A percentile compares a stretch with the other conserved stretches of the same genome.
Conservation (phyloP, 163 green algal genomes). For the Scenedesmus sp. region DNA sequence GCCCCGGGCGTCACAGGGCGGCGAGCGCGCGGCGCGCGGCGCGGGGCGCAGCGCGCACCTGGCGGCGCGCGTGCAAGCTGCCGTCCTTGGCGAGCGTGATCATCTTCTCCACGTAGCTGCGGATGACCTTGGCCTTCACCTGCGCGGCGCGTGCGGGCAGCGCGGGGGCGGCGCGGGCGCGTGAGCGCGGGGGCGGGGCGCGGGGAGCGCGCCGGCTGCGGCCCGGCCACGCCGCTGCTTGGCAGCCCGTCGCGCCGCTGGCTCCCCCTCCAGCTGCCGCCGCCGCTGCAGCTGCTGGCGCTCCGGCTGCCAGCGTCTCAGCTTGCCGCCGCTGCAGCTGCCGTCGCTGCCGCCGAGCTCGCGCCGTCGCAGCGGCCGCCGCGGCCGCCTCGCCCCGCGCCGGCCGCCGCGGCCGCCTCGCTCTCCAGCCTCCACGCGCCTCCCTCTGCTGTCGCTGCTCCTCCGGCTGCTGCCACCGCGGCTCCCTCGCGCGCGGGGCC, state of each 20-base stretch:
- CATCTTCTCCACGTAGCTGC: slow-evolving; percentile 98
- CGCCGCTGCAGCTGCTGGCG: not conserved
- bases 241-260: too few species aligned
- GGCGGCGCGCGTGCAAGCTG: slow-evolving; percentile 86
- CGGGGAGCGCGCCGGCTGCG: too few species aligned
- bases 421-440: not conserved
- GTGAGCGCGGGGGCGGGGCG: too few species aligned
- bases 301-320: not conserved
- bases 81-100: slow-evolving; percentile 97
- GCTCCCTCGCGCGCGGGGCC: too few species aligned
- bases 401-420: not conserved
- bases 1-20: not conserved
- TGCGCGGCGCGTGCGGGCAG: too few species aligned
- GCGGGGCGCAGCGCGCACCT: too few species aligned
- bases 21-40: too few species aligned
- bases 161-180: too few species aligned
- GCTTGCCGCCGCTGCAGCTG: not conserved
- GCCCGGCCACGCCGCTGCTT: too few species aligned
- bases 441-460: not conserved
- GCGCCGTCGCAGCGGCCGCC: not conserved
- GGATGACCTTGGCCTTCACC: slow-evolving; percentile 93
- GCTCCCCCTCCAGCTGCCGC: not conserved
- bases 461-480: slow-evolving; percentile 16
- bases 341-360: not conserved
- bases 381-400: too few species aligned